These are phyloP conservation scores for Colletotrichum sp. DNA, from an alignment of 2,329 filamentous ascomycete species.

Conservation along the genomic window DNA sequence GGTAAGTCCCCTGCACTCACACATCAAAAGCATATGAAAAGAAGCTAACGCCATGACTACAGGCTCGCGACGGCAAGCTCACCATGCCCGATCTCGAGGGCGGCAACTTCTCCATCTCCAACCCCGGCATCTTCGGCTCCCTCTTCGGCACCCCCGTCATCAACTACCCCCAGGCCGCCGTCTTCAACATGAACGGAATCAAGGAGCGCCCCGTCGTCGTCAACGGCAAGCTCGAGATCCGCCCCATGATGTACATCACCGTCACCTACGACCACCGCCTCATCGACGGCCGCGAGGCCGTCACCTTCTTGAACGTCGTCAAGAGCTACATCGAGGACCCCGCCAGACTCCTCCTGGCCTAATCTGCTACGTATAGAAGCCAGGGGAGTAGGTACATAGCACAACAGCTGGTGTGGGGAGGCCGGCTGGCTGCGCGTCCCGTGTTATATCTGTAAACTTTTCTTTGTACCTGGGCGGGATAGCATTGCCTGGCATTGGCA, in stretches of 20 bases:
- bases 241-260: constrained; percentile 56
- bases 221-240: constrained; percentile 53
- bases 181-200: constrained; percentile 65
- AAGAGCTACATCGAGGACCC: constrained; percentile 40
- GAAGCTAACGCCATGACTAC: neutral
- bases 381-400: neutral
- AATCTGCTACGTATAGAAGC: constrained; percentile 27
- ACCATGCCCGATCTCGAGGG: constrained; percentile 81
- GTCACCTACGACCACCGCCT: constrained; percentile 58
- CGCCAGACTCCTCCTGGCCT: constrained; percentile 56
- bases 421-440: neutral
- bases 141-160: constrained; percentile 69
- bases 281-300: constrained; percentile 64
- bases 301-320: constrained; percentile 55
- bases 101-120: constrained; percentile 79
- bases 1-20: constrained; percentile 50
- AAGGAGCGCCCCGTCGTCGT: constrained; percentile 60
- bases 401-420: neutral
- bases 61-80: constrained; percentile 75
- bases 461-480: neutral
- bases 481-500: constrained; percentile 9
- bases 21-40: neutral
- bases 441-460: neutral
- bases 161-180: constrained; percentile 73
- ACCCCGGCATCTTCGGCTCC: constrained; percentile 75